Evolutionary conservation across 352 stramenopile species (phyloP).

Genomic region (Hyaloperonospora brassicae): DNA sequence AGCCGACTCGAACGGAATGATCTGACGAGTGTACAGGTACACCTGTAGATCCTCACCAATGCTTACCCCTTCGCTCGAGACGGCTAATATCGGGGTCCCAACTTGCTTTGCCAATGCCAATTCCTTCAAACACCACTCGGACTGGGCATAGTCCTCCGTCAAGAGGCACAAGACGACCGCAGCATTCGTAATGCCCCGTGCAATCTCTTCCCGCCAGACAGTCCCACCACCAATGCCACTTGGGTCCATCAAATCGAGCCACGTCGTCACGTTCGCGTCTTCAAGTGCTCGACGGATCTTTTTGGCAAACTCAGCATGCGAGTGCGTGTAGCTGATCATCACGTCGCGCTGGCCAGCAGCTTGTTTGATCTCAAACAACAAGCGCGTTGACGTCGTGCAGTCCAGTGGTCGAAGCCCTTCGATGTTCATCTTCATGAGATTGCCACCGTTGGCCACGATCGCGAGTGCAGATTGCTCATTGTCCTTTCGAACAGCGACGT

Average conservation of each 20-base stretch:
- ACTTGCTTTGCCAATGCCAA: conserved; percentile 74
- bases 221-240: conserved; percentile 75
- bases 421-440: conserved; percentile 69
- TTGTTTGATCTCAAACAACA: conserved; percentile 77
- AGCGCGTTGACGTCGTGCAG: conserved; percentile 66
- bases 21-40: conserved; percentile 76
- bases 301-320: conserved; percentile 71
- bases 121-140: conserved; percentile 82
- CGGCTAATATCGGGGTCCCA: conserved; percentile 62
- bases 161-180: conserved; percentile 68
- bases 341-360: conserved; percentile 72
- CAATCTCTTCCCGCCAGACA: conserved; percentile 80
- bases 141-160: conserved; percentile 71
- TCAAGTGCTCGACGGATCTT: conserved; percentile 67
- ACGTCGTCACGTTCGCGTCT: conserved; percentile 74
- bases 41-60: conserved; percentile 74
- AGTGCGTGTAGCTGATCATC: conserved; percentile 87
- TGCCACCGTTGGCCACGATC: conserved; percentile 57
- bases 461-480: conserved; percentile 60
- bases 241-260: conserved; percentile 81
- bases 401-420: conserved; percentile 63
- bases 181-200: conserved; percentile 66
- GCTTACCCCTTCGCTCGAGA: conserved; percentile 57
- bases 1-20: conserved; percentile 66
- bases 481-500: conserved; percentile 58